These are phyloP conservation scores for Boletus eberwhitei DNA, from an alignment of 768 basidiomycete genomes.

Conservation along the genomic window DNA sequence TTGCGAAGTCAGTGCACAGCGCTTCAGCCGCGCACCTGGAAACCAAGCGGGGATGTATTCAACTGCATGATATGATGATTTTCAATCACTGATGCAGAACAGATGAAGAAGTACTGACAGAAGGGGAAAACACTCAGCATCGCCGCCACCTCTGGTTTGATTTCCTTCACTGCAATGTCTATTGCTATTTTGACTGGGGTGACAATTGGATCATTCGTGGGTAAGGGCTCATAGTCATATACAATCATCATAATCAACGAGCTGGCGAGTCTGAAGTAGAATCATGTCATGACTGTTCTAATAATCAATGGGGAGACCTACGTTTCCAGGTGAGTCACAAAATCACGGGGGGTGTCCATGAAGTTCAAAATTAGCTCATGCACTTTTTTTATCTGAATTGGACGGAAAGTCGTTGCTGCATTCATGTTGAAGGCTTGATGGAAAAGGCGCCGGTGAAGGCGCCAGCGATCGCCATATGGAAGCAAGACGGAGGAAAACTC, in stretches of 20 bases:
- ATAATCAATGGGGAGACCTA: not conserved
- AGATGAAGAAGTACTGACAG: not conserved
- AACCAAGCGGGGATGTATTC: constrained; percentile 9
- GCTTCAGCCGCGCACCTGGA: constrained; percentile 7
- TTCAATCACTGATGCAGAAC: not conserved
- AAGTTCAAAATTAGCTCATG: constrained; percentile 28
- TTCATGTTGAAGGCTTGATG: constrained; percentile 33
- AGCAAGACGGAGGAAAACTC: constrained; percentile 15
- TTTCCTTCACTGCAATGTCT: not conserved
- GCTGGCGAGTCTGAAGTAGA: constrained; percentile 2
- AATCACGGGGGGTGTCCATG: constrained; percentile 19
- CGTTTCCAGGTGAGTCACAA: constrained; percentile 16
- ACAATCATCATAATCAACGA: constrained; percentile 11
- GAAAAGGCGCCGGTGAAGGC: constrained; percentile 26
- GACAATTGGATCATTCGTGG: constrained; percentile 10
- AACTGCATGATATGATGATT: not conserved
- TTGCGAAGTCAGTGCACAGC: constrained; percentile 2
- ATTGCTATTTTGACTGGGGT: constrained; percentile 9
- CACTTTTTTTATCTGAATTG: constrained; percentile 29
- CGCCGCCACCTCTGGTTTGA: constrained; percentile 9
- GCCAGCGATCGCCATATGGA: constrained; percentile 23
- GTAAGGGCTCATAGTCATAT: constrained; percentile 6
- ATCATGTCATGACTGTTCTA: not conserved
- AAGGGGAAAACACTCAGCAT: constrained; percentile 3
- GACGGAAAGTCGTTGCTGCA: constrained; percentile 23